Evolutionary conservation across 23 red algal species (phyloP).

Genomic region (Gracilariopsis chorda): DNA sequence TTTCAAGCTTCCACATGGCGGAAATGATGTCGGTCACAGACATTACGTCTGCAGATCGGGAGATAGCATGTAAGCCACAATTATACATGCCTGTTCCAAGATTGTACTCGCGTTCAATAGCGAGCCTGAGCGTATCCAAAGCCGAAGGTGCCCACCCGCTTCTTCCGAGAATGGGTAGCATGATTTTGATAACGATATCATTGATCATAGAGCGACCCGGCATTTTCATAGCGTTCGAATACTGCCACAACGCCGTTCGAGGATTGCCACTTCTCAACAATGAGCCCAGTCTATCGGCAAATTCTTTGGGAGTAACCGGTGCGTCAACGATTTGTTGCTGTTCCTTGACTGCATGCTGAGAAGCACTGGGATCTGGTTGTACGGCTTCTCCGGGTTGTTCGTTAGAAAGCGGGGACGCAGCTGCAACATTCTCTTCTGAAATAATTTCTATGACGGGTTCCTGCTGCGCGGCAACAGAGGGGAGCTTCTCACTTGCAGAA

Average conservation of each 20-base stretch:
- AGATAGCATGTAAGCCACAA: constrained; percentile 43
- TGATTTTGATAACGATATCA: not conserved
- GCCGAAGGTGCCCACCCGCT: constrained; percentile 33
- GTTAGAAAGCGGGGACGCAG: not conserved
- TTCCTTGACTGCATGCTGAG: not conserved
- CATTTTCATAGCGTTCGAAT: constrained; percentile 6
- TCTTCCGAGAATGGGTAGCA: constrained; percentile 37
- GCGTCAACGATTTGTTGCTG: not conserved
- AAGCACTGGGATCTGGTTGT: not conserved
- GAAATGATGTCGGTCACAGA: not conserved
- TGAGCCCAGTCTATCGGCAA: not conserved
- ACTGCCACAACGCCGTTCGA: constrained; percentile 48
- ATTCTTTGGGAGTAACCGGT: not conserved
- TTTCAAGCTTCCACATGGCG: constrained; percentile 26
- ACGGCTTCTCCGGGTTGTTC: not conserved
- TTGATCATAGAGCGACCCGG: not conserved
- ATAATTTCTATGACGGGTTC: constrained; percentile 6
- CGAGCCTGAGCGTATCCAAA: constrained; percentile 7
- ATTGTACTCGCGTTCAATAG: constrained; percentile 8
- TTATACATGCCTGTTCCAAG: constrained; percentile 22
- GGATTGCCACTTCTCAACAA: not conserved
- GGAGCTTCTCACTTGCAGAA: not conserved
- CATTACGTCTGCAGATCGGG: not conserved
- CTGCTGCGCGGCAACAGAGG: not conserved
- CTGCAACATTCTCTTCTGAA: not conserved